Base-by-base conservation (phyloP, 2,329 filamentous ascomycete species). In the Talaromyces sp. region DNA sequence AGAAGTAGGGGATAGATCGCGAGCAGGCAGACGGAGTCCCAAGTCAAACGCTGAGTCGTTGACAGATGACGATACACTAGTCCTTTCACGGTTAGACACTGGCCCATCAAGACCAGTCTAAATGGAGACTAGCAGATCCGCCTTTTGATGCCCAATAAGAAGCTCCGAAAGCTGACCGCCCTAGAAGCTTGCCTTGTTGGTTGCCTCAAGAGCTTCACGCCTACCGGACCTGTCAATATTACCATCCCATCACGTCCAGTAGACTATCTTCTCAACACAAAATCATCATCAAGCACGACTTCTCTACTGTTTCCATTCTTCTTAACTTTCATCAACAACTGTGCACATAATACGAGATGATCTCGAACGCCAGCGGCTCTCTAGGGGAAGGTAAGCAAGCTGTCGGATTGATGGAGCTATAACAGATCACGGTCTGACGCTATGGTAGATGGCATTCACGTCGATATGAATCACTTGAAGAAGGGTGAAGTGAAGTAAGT, bases 381-480 rank as follows among this genome's bases (percentile, higher is more conserved):
- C 75, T 82, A 22, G 79, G 79, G 54, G 79, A 82, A 77, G 78
- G 78, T 80, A 54, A 69, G 56, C 37, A 59, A 56, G 73, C 63
- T 67, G 68, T 67, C 37, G 37, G 11, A 9, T 43, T 24, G 41
- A 31, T 45, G 35, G 31, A 62, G 58, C 63, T 65, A 52, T 39
- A n/a, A 63, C 27, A 22, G 24, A 50, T 31, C 14, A 43, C 49
- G 11, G 56, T 33, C 50, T 63, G n/a, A 47, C 16, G 37, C 27
- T 60, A 5, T 67, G 66, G 67, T 74, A 98, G 95, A 99, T 93
- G 95, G 95, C 78, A 98, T 99, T 78, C 95, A 99, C 80, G 86
- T 99, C 73, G 95, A 99, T 78, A 99, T 99, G 95, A 92, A 98
- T 75, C 90, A 95, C 76, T 84, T 99, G 80, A 99, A 99, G 89